These are phyloP conservation scores for Pythium dissimile DNA, from an alignment of 352 stramenopile genomes.

Conservation along the genomic window DNA sequence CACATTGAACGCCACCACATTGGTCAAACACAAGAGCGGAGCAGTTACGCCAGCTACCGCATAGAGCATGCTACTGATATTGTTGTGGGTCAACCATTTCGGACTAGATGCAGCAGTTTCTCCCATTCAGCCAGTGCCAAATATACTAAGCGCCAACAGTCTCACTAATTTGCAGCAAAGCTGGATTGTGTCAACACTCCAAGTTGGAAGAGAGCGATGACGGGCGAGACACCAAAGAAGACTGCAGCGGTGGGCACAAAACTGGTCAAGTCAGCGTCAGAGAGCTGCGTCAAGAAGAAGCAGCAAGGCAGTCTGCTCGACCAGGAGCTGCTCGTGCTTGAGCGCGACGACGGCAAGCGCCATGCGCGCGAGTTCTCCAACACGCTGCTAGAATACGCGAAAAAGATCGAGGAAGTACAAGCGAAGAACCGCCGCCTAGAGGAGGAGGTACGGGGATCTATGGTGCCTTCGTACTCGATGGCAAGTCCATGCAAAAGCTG, in stretches of 20 bases:
- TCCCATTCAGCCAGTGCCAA: neutral
- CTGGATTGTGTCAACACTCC: no score
- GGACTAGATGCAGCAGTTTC: no score
- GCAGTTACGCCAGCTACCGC: no score
- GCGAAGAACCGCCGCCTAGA: slow-evolving; percentile 76
- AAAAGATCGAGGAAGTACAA: slow-evolving; percentile 74
- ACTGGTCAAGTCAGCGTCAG: slow-evolving; percentile 22
- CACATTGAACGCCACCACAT: no score
- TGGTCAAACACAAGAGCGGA: no score
- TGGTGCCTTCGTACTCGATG: no score
- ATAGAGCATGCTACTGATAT: no score
- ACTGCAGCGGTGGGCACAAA: slow-evolving; percentile 1
- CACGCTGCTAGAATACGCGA: slow-evolving; percentile 65
- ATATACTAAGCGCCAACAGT: neutral
- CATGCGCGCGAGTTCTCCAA: slow-evolving; percentile 61
- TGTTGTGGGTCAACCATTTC: no score
- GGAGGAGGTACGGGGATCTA: slow-evolving; percentile 48
- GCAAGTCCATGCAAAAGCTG: no score
- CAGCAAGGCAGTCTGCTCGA: slow-evolving; percentile 53
- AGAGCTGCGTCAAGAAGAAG: slow-evolving; percentile 36
- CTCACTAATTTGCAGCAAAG: no score
- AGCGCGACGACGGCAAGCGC: slow-evolving; percentile 71
- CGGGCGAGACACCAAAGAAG: slow-evolving; percentile 13
- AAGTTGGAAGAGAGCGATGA: neutral
- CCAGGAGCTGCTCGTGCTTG: slow-evolving; percentile 64